Base-by-base conservation (phyloP, 2,329 filamentous ascomycete species). In the Colletotrichum echinochloae region DNA sequence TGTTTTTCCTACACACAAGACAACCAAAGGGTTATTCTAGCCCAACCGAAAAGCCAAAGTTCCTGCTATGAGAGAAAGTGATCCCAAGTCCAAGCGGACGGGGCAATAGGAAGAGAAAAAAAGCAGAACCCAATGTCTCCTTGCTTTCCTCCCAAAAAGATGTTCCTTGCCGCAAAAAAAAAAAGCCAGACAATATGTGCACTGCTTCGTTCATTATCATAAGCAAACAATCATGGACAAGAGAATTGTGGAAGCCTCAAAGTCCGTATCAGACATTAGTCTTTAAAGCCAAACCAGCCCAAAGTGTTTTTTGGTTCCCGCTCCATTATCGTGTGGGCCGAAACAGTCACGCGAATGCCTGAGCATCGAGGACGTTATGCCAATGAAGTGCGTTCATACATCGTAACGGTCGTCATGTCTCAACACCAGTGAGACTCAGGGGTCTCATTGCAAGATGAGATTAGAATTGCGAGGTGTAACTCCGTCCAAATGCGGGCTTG, bases 381-480 rank as follows among this genome's bases (percentile, higher is more conserved):
- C 66, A 71, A 56, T 71, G 59, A 59, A 67, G 44, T 70, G 33
- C 66, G 44, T 65, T 73, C 73, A 67, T 71, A 73, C 73, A 71
- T 75, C 72, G 67, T 73, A 74, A 70, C 60, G 56, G 63, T 73
- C 56, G 65, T 72, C 62, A 69, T 69, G 51, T 67, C 68, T 71
- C 71, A 62, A 60, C 55, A 30, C 61, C 39, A 51, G 57, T 72
- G 66, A 72, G 66, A 65, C 61, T 23, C 30, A 64, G 46, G 9
- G 57, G 57, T 56, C 59, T 62, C 60, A 49, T 63, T 12, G 16
- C 26, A 6, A 55, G 33, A 46, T 48, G 62, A 61, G 56, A 62
- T 78, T 76, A 83, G 71, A 83, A 81, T 46, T 74, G 75, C 54
- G 79, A 80, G 55, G 77, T 82, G 73, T 78, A 81, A 70, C 78